phyloP scores from a whole-genome alignment of 768 basidiomycete species.

The Clavaria fumosa region DNA sequence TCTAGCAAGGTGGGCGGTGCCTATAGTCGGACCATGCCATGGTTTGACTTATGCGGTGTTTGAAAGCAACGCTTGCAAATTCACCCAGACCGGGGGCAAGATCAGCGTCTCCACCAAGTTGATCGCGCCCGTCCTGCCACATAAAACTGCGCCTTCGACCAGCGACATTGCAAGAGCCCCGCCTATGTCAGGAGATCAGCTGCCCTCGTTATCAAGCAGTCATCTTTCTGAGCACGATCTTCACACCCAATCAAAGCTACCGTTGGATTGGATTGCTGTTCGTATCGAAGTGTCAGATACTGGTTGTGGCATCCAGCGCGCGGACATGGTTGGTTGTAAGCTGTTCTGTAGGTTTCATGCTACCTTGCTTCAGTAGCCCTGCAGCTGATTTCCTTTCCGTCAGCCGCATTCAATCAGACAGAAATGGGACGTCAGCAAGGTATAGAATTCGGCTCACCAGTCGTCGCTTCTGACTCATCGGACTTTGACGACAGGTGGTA shows the following conservation, averaged over 20 bases:
- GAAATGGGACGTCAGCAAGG: slow-evolving; percentile 62
- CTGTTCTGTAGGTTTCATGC: slow-evolving; percentile 41
- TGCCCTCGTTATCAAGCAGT: slow-evolving; percentile 22
- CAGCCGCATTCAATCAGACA: slow-evolving; percentile 66
- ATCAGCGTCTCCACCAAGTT: slow-evolving; percentile 55
- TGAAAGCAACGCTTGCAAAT: slow-evolving; percentile 62
- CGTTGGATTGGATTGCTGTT: slow-evolving; percentile 56
- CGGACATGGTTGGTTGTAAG: slow-evolving; percentile 56
- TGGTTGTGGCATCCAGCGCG: slow-evolving; percentile 31
- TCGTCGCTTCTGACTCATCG: not conserved
- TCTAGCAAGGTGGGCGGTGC: slow-evolving; percentile 44
- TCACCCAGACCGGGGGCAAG: slow-evolving; percentile 54
- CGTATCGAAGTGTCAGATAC: slow-evolving; percentile 76
- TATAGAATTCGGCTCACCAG: slow-evolving; percentile 8
- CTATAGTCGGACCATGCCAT: slow-evolving; percentile 1
- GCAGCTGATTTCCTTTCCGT: slow-evolving; percentile 6
- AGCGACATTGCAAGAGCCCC: slow-evolving; percentile 5
- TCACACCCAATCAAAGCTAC: slow-evolving; percentile 22
- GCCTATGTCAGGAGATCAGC: slow-evolving; percentile 12
- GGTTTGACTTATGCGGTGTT: not conserved
- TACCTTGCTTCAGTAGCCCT: not conserved
- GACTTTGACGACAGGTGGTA: slow-evolving; percentile 27
- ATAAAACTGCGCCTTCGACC: slow-evolving; percentile 10
- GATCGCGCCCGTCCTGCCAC: slow-evolving; percentile 21
- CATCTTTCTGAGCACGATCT: slow-evolving; percentile 37